Percentiles rank a stretch among this genome's conserved stretches.
phyloP scores from a whole-genome alignment of 257 asterid genomes.

The Rubia yunnanensis region DNA sequence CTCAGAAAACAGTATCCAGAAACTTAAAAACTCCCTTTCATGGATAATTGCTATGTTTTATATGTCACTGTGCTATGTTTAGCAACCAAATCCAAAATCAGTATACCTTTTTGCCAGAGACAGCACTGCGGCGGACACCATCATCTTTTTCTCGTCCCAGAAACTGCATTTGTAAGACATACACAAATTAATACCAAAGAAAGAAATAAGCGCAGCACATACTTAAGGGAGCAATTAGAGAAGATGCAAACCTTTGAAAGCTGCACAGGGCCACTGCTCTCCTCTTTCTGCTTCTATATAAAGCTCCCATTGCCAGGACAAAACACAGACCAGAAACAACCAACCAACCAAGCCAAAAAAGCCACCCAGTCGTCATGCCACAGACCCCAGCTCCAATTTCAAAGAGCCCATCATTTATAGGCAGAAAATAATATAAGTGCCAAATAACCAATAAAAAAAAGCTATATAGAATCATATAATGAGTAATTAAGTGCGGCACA shows the following conservation, averaged over 20 bases:
- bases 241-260: constrained; percentile 63
- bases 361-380: constrained; percentile 55
- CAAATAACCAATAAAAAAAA: constrained; percentile 13
- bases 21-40: neutral
- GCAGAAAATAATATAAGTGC: constrained; percentile 64
- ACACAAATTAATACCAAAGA: constrained; percentile 12
- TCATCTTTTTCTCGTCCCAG: constrained; percentile 79
- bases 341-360: constrained; percentile 53
- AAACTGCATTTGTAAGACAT: constrained; percentile 39
- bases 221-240: neutral
- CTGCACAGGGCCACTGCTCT: constrained; percentile 86
- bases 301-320: constrained; percentile 72
- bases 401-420: constrained; percentile 78
- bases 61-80: neutral
- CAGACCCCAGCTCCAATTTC: constrained; percentile 97
- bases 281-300: constrained; percentile 78
- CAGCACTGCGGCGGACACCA: constrained; percentile 89
- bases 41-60: neutral
- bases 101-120: constrained; percentile 88
- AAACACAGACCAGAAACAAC: constrained; percentile 46
- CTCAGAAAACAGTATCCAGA: neutral
- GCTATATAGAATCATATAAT: neutral
- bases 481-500: neutral
- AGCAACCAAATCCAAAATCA: neutral
- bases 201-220: neutral